Evolutionary conservation across 352 stramenopile genomes (phyloP).

Genomic region (Phytopythium kandeliae): DNA sequence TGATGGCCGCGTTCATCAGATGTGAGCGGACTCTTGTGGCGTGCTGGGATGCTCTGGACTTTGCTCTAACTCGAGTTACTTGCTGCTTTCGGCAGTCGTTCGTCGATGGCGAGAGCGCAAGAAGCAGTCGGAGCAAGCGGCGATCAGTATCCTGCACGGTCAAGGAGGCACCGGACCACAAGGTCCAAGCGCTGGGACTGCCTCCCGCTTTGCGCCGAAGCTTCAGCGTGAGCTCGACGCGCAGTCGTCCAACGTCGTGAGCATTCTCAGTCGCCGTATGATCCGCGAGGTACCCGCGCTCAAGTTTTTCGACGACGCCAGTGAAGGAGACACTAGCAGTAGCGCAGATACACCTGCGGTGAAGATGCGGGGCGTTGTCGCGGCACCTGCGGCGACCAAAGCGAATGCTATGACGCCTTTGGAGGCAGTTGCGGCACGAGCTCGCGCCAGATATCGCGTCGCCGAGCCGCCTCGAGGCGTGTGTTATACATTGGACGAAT

Average conservation of each 20-base stretch:
- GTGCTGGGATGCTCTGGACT: no score
- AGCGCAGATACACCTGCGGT: neutral
- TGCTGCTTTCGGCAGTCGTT: constrained; percentile 28
- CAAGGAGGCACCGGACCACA: constrained; percentile 13
- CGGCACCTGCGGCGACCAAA: neutral
- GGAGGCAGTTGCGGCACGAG: neutral
- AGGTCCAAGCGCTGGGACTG: constrained; percentile 14
- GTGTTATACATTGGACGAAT: constrained; percentile 64
- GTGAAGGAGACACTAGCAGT: constrained; percentile 4
- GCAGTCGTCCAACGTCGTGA: constrained; percentile 62
- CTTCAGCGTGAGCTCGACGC: constrained; percentile 45
- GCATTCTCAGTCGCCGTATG: constrained; percentile 67
- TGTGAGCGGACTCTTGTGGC: constrained; percentile 21
- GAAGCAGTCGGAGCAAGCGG: constrained; percentile 33
- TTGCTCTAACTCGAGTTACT: neutral
- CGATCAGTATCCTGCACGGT: constrained; percentile 45
- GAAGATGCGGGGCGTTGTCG: neutral
- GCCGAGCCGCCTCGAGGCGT: constrained; percentile 37
- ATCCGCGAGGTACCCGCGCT: constrained; percentile 68
- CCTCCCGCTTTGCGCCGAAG: constrained; percentile 17
- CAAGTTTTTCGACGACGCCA: constrained; percentile 69
- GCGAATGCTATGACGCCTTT: neutral
- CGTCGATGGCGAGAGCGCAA: constrained; percentile 57
- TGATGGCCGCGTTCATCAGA: constrained; percentile 47
- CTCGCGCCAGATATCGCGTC: neutral